Conservation (phyloP, 2,329 filamentous ascomycete species). For the Alternaria novae-zelandiae region DNA sequence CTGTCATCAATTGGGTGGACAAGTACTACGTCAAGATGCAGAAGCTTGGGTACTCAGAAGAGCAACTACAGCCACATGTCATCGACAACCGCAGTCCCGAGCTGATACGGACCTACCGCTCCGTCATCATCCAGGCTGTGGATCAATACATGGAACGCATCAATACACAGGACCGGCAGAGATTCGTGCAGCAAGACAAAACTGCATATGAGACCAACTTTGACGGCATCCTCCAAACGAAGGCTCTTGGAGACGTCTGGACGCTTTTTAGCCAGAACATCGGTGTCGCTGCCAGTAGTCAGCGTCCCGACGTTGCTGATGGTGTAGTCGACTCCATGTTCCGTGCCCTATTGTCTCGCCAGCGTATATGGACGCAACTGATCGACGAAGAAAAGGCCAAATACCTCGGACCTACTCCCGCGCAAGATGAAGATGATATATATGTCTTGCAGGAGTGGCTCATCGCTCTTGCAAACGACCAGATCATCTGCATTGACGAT, state of each 20-base stretch:
- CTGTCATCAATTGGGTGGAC: slow-evolving; percentile 92
- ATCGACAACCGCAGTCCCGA: slow-evolving; percentile 90
- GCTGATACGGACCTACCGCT: slow-evolving; percentile 89
- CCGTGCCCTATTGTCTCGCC: slow-evolving; percentile 78
- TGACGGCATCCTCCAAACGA: slow-evolving; percentile 89
- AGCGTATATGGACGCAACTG: slow-evolving; percentile 85
- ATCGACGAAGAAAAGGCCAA: slow-evolving; percentile 83
- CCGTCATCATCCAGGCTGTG: slow-evolving; percentile 92
- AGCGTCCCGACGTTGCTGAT: slow-evolving; percentile 88
- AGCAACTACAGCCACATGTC: slow-evolving; percentile 82
- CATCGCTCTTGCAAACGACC: slow-evolving; percentile 94
- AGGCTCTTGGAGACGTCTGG: slow-evolving; percentile 93
- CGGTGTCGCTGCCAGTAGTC: slow-evolving; percentile 80
- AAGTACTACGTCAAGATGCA: slow-evolving; percentile 97
- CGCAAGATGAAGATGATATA: slow-evolving; percentile 76
- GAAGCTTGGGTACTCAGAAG: slow-evolving; percentile 79
- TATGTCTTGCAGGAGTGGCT: slow-evolving; percentile 87
- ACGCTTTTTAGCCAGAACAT: slow-evolving; percentile 96
- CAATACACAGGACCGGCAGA: slow-evolving; percentile 78
- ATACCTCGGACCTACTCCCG: slow-evolving; percentile 61
- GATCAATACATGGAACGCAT: slow-evolving; percentile 99
- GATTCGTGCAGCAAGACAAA: slow-evolving; percentile 78
- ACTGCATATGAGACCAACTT: slow-evolving; percentile 78
- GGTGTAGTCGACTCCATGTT: slow-evolving; percentile 98
- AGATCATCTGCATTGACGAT: slow-evolving; percentile 97